Base-by-base conservation (phyloP, 2,329 filamentous ascomycete genomes). In the Phialophora verrucosa region DNA sequence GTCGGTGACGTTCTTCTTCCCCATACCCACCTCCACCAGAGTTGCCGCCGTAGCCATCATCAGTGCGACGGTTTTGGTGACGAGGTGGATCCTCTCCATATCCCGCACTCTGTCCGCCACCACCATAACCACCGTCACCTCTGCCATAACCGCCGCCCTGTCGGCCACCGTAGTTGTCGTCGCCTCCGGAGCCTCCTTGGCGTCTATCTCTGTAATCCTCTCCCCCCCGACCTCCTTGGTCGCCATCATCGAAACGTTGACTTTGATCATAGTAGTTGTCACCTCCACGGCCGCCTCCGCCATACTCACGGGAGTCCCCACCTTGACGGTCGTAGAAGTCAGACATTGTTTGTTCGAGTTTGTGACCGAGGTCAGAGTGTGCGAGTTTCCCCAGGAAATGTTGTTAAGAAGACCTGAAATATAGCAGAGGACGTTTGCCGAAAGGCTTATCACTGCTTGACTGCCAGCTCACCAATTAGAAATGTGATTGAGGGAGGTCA, bases 1-100 rank as follows among this genome's bases (percentile, higher is more conserved):
- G 61, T 55, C 69, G 51, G 27, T 57, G 42, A 29, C 27, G 35
- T 17, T 51, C 60, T 32, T 49, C 50, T 49, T 62, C 62, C 23
- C 68, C 68, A 55, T 77, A 77, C 31, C 76, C 75, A 32, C 38
- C 49, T 27, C 77, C 65, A 73, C 59, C 63, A 55, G 76, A 71
- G 27, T 59, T 50, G 23, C 64, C 67, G 8, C 69, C 69, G 44
- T 69, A 72, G 55, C 58, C 61, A 63, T 63, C 61, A 59, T 69
- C 59, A 35, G 63, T 58, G 59, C 61, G 57, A 47, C 72, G 63
- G 25, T 59, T 67, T 44, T 68, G 63, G 35, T 63, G 57, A 20
- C 62, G 62, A 32, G 49, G 31, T 29, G 27, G 59, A 5, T 66
- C 67, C 25, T 69, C 61, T n/a, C 59, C 32, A 27, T 54, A n/a